Percentiles rank a stretch among this genome's conserved stretches.
phyloP scores from a whole-genome alignment of 2,329 filamentous ascomycete species.

The Aspergillus transmontanensis region DNA sequence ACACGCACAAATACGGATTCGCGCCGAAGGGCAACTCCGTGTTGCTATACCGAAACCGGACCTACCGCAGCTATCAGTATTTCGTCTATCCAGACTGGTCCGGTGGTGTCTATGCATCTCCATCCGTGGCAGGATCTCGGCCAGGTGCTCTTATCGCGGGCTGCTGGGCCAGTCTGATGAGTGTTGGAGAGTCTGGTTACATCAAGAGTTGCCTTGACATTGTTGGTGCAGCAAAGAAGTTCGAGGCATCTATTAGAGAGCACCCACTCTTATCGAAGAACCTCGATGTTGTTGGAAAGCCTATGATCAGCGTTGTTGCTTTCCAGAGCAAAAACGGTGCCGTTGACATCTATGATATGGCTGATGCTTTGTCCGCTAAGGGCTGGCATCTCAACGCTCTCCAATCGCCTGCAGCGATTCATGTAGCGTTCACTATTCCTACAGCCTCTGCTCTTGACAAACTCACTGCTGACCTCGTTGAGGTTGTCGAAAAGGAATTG shows the following conservation, averaged over 20 bases:
- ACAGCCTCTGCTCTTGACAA: constrained; percentile 79
- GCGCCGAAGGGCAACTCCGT: constrained; percentile 97
- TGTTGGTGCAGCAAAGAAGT: constrained; percentile 81
- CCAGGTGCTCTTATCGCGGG: constrained; percentile 93
- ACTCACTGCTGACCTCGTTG: constrained; percentile 70
- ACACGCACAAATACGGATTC: constrained; percentile 99
- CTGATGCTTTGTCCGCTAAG: constrained; percentile 78
- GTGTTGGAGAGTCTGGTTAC: constrained; percentile 84
- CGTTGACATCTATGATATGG: constrained; percentile 93
- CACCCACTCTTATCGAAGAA: constrained; percentile 70
- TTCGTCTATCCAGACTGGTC: constrained; percentile 95
- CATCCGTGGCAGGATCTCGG: constrained; percentile 85
- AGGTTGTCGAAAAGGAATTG: constrained; percentile 65
- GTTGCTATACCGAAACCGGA: constrained; percentile 80
- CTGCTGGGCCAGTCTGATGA: constrained; percentile 93
- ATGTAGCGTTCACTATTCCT: constrained; percentile 89
- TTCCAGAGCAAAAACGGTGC: constrained; percentile 71
- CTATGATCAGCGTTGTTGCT: constrained; percentile 86
- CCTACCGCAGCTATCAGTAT: constrained; percentile 87
- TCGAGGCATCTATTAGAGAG: constrained; percentile 72
- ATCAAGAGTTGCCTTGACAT: constrained; percentile 84
- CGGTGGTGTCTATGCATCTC: constrained; percentile 93
- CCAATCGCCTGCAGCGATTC: constrained; percentile 87
- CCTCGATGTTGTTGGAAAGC: constrained; percentile 78
- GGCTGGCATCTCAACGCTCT: constrained; percentile 97